Conservation (phyloP, 768 basidiomycete species). For the Mrakia blollopis region DNA sequence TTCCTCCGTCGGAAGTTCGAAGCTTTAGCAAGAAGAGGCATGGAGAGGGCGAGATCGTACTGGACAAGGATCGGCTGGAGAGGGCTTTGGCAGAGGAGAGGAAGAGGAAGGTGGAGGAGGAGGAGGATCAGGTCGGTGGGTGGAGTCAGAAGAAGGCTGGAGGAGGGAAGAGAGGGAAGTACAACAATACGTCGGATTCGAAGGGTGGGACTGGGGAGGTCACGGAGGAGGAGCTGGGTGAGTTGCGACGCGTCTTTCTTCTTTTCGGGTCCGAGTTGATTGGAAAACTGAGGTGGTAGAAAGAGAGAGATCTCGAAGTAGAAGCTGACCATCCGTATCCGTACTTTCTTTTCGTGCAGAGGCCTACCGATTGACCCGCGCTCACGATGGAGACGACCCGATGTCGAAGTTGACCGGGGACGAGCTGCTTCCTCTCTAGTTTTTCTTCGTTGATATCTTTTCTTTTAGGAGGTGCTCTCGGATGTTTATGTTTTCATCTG, state of each 20-base stretch:
- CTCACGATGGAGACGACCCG: constrained; percentile 68
- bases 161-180: constrained; percentile 28
- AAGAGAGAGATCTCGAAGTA: not conserved
- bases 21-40: constrained; percentile 72
- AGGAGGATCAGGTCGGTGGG: constrained; percentile 58
- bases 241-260: constrained; percentile 17
- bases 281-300: not conserved
- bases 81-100: constrained; percentile 71
- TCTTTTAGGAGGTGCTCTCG: not conserved
- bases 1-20: constrained; percentile 38
- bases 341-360: constrained; percentile 47
- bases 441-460: not conserved
- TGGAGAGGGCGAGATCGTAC: constrained; percentile 69
- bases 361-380: constrained; percentile 75
- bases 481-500: not conserved
- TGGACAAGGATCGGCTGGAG: constrained; percentile 65
- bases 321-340: not conserved
- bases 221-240: constrained; percentile 62
- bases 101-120: constrained; percentile 59
- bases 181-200: constrained; percentile 43
- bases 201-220: constrained; percentile 63
- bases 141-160: constrained; percentile 51
- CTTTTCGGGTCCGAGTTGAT: not conserved
- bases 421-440: constrained; percentile 40
- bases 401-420: constrained; percentile 86